Percentiles rank a stretch among this genome's conserved stretches.
Conservation (phyloP, 371 early-diverging fungal genomes). For the Mucor sp. region DNA sequence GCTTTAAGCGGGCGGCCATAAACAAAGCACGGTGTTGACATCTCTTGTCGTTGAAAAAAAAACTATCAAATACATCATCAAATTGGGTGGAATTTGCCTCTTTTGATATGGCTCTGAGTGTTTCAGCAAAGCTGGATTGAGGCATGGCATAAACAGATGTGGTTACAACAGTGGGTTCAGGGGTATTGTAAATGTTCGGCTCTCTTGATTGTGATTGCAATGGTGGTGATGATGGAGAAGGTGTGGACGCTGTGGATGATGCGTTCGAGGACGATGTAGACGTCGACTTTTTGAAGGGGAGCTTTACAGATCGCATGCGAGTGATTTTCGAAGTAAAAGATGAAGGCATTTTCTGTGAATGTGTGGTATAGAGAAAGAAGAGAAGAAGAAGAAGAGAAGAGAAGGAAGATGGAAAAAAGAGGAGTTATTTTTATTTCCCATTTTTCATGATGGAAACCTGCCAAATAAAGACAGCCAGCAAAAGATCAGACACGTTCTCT, state of each 20-base stretch:
- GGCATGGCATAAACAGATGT: constrained; percentile 9
- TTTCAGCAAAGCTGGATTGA: constrained; percentile 36
- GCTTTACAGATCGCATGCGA: constrained; percentile 39
- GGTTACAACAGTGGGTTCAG: constrained; percentile 6
- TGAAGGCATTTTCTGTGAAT: constrained; percentile 20
- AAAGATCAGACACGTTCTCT: constrained; percentile 31
- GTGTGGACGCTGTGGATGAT: constrained; percentile 24
- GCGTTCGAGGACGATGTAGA: constrained; percentile 8
- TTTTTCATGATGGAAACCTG: constrained; percentile 27
- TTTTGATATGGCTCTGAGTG: constrained; percentile 40
- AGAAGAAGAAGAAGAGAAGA: constrained; percentile 5
- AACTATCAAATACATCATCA: constrained; percentile 43
- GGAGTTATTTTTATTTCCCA: background rate
- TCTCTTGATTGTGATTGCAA: constrained; percentile 2
- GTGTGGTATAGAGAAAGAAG: background rate
- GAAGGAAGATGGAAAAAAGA: background rate
- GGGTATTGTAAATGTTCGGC: background rate
- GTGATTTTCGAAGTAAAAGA: constrained; percentile 36
- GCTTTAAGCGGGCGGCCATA: constrained; percentile 47
- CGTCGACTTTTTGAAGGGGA: constrained; percentile 28
- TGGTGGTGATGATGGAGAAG: background rate
- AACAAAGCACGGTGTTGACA: constrained; percentile 51
- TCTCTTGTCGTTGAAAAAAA: constrained; percentile 51
- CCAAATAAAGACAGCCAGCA: constrained; percentile 33
- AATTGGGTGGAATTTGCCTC: constrained; percentile 40